Conservation (phyloP, 305 asterid genomes). For the Fraxinus nigra region DNA sequence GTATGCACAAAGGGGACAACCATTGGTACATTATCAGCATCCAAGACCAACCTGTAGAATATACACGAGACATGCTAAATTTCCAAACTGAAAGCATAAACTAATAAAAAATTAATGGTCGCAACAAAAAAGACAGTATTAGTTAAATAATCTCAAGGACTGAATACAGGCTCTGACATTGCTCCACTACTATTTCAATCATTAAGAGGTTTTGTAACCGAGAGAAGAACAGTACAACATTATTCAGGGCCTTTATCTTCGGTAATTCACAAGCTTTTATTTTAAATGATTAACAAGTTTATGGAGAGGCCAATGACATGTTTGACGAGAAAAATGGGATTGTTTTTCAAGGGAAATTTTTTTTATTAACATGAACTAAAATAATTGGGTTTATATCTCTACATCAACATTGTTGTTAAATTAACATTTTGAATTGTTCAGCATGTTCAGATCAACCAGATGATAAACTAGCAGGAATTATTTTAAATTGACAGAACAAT, state of each 20-base stretch:
- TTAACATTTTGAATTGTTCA: not conserved
- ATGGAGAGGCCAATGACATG: not conserved
- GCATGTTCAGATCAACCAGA: not conserved
- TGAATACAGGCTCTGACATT: not conserved
- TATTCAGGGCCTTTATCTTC: not conserved
- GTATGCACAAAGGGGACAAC: constrained; percentile 93
- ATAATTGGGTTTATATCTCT: not conserved
- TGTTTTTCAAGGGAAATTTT: not conserved
- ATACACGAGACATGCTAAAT: not conserved
- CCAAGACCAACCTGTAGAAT: constrained; percentile 69
- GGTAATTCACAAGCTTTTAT: not conserved
- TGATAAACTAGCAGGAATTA: not conserved
- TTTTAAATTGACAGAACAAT: not conserved
- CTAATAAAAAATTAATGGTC: not conserved
- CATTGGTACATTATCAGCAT: constrained; percentile 73
- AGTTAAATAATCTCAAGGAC: not conserved
- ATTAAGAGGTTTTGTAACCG: not conserved
- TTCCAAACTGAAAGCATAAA: not conserved
- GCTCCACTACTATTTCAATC: not conserved
- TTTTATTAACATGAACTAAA: not conserved
- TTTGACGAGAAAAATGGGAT: not conserved
- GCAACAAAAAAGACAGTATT: not conserved
- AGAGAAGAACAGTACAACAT: not conserved
- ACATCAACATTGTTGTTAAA: not conserved
- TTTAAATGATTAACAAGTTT: not conserved